Evolutionary conservation across 768 basidiomycete genomes (phyloP), one percentile per base, ranked within the genome.

Genomic region (Crassisporium funariophilum): DNA sequence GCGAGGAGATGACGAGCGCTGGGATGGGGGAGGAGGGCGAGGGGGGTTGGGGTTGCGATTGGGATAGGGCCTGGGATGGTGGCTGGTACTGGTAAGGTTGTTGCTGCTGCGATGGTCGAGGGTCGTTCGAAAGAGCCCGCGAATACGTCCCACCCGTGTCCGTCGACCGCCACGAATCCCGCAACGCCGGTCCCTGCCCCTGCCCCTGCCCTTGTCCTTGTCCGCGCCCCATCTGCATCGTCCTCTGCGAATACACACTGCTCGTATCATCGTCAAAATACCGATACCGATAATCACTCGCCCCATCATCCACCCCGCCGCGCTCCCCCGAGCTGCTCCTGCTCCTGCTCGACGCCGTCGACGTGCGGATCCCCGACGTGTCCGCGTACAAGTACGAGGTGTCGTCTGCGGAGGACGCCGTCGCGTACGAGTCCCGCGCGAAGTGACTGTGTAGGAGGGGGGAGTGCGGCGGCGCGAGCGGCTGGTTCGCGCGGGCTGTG

Each of bases 391-490:
- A 54, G 44, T 69, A 71, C 17, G 73, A 74, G 47, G 61, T 64
- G 39, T 63, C 61, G 44, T 69, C 71, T 31, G 58, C 63, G 11
- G 67, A 65, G 20, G 71, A 73, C 8, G 66, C 60, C 3, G 77
- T 76, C 10, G 73, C 70, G 12, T 56, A 61, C 2, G 75, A 76
- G 50, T 70, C 63, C 15, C 73, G 66, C 11, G 70, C 62, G 55
- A 79, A 79, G 37, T 62, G 70, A 46, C 74, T 69, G 51, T 79
- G 77, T n/a, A 79, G 60, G 39, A 79, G 62, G 1, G 76, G 77
- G 1, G 76, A 79, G 9, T 57, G 46, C 15, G 60, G 69, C 29
- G 58, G n/a, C 5, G 53, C 23, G 53, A 44, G 22, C 17, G 31
- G 16, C 50, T 20, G 50, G 44, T 42, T 40, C 49, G 33, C 24